A percentile compares a stretch with the other conserved stretches of the same genome.
Conservation (phyloP, 768 basidiomycete species). For the Pleurotus djamor region DNA sequence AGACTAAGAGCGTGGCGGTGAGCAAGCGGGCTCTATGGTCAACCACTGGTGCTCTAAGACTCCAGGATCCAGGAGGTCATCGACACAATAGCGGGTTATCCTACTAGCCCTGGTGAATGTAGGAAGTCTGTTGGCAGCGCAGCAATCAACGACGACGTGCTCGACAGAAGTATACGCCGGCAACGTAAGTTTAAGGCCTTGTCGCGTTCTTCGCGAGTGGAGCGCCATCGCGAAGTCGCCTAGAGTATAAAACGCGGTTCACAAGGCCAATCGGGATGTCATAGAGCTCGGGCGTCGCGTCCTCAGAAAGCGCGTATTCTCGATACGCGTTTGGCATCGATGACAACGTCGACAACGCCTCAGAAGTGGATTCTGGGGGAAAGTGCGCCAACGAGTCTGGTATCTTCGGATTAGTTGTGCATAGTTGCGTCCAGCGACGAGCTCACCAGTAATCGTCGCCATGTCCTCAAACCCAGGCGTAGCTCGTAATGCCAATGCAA, state of each 20-base stretch:
- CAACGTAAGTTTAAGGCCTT: no score
- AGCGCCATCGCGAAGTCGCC: no score
- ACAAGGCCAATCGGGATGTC: slow-evolving; percentile 84
- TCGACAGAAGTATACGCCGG: no score
- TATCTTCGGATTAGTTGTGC: background rate
- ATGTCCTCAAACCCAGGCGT: slow-evolving; percentile 73
- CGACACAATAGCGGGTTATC: no score
- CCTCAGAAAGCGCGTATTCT: slow-evolving; percentile 34
- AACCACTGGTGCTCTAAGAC: no score
- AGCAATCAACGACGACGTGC: no score
- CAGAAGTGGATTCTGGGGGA: slow-evolving; percentile 24
- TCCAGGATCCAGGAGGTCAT: no score
- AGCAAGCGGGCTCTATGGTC: no score
- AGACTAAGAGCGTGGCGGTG: no score
- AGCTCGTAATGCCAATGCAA: slow-evolving; percentile 66
- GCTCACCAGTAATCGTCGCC: slow-evolving; percentile 63
- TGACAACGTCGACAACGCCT: background rate
- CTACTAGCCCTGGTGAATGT: no score
- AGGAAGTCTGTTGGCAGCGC: no score
- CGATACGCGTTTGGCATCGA: slow-evolving; percentile 45
- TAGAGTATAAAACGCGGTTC: slow-evolving; percentile 64
- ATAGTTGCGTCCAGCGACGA: slow-evolving; percentile 11
- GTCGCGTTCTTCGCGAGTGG: no score
- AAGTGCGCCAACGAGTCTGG: slow-evolving; percentile 58
- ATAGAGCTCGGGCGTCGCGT: slow-evolving; percentile 63